Conservation (phyloP, 2,329 filamentous ascomycete genomes). For the Fusarium sp. region DNA sequence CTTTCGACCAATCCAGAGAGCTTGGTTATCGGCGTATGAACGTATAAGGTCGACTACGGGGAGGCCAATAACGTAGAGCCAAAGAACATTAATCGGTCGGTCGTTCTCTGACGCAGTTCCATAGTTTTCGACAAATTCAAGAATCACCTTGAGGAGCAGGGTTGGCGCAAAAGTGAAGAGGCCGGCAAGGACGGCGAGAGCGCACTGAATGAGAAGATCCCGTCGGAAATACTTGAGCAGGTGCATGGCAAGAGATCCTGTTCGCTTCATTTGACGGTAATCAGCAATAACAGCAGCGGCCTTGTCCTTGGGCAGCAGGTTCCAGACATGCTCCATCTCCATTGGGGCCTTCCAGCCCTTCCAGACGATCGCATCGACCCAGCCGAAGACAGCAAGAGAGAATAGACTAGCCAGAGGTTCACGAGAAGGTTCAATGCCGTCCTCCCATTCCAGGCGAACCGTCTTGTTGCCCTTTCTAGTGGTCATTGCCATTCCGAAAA, state of each 20-base stretch:
- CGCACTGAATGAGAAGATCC: constrained; percentile 79
- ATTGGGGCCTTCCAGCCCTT: constrained; percentile 87
- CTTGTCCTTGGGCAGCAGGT: constrained; percentile 88
- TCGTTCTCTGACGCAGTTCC: constrained; percentile 71
- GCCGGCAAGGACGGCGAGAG: constrained; percentile 82
- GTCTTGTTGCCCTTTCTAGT: constrained; percentile 93
- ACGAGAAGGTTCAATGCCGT: constrained; percentile 84
- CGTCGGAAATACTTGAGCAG: constrained; percentile 86
- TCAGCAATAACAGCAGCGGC: constrained; percentile 81
- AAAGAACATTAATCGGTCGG: constrained; percentile 86
- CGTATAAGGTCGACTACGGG: constrained; percentile 85
- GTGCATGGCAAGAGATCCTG: constrained; percentile 80
- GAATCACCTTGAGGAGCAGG: constrained; percentile 86
- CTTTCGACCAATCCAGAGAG: constrained; percentile 92
- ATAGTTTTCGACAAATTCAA: constrained; percentile 93
- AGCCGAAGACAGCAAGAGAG: constrained; percentile 87
- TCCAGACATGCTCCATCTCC: constrained; percentile 91
- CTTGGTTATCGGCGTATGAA: constrained; percentile 85
- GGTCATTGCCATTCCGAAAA: constrained; percentile 80
- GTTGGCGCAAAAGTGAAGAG: constrained; percentile 93
- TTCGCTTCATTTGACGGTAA: constrained; percentile 88
- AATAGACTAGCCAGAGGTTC: constrained; percentile 91
- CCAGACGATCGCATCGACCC: constrained; percentile 91
- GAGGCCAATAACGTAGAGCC: constrained; percentile 93
- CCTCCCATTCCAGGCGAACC: constrained; percentile 89